Evolutionary conservation across 495 filamentous ascomycete genomes (phyloP).

Genomic region (Neurospora sp.): DNA sequence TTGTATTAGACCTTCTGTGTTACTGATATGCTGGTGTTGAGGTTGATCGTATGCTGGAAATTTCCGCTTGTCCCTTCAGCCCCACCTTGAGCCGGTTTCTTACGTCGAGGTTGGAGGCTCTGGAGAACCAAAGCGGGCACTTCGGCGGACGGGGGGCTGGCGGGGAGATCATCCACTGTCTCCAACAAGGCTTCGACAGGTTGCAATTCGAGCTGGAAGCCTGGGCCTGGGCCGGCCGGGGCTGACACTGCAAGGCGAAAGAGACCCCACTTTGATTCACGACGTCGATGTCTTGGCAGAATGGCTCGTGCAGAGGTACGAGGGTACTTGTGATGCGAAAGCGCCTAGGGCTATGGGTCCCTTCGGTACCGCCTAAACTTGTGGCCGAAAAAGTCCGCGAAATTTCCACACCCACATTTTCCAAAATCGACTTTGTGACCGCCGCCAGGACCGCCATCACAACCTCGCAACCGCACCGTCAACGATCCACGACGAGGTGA

Average conservation of each 20-base stretch:
- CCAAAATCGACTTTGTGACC: constrained; percentile 13
- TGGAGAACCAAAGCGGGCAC: background rate
- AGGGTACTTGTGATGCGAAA: background rate
- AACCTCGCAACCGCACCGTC: constrained; percentile 12
- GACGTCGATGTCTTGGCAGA: background rate
- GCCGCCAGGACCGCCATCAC: constrained; percentile 5
- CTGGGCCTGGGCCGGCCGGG: background rate
- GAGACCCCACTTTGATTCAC: background rate
- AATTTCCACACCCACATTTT: constrained; percentile 20
- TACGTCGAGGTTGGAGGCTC: background rate
- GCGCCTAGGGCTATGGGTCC: background rate
- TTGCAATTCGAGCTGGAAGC: background rate
- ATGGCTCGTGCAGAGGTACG: background rate
- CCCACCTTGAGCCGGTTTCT: background rate
- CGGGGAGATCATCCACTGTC: background rate
- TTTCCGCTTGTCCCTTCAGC: background rate
- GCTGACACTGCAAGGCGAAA: background rate
- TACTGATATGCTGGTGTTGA: background rate
- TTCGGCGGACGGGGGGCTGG: background rate
- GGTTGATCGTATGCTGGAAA: background rate
- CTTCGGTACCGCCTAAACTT: constrained; percentile 15
- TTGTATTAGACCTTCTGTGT: background rate
- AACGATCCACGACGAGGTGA: constrained; percentile 18
- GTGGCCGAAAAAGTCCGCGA: constrained; percentile 17
- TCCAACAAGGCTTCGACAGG: background rate